Conservation (phyloP, 164 flowering plant species). For the Cinnamomum chago region DNA sequence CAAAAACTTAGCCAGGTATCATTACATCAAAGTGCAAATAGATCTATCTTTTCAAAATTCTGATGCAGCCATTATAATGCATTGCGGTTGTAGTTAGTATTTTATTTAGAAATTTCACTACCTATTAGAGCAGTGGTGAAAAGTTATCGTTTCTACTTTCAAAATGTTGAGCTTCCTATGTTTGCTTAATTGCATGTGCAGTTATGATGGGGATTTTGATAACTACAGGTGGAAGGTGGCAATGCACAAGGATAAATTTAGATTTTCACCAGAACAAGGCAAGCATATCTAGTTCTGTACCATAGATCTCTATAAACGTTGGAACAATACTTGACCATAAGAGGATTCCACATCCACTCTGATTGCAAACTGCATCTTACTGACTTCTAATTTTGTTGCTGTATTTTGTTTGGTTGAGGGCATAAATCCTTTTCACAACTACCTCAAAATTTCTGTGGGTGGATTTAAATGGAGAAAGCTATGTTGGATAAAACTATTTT, state of each 20-base stretch:
- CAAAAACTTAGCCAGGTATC: background rate
- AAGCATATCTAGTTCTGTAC: too few relatives aligned
- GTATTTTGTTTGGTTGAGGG: too few relatives aligned
- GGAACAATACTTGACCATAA: too few relatives aligned
- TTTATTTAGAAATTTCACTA: too few relatives aligned
- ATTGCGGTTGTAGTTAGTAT: background rate
- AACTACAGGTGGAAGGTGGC: background rate
- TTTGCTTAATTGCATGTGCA: background rate
- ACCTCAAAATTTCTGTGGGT: too few relatives aligned
- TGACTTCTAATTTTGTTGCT: too few relatives aligned
- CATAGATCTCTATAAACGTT: too few relatives aligned
- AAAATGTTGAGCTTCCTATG: background rate
- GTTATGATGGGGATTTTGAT: background rate
- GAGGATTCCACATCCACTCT: too few relatives aligned
- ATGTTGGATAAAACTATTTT: too few relatives aligned
- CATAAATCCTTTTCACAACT: too few relatives aligned
- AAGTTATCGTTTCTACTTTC: background rate
- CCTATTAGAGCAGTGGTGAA: background rate
- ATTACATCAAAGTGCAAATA: background rate
- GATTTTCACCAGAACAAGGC: background rate
- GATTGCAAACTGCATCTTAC: too few relatives aligned
- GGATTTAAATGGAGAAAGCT: too few relatives aligned
- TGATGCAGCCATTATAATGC: background rate
- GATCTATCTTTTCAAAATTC: background rate
- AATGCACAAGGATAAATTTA: background rate